phyloP scores from a whole-genome alignment of 2,329 filamentous ascomycete genomes.

The Pleoardoris graminearum region DNA sequence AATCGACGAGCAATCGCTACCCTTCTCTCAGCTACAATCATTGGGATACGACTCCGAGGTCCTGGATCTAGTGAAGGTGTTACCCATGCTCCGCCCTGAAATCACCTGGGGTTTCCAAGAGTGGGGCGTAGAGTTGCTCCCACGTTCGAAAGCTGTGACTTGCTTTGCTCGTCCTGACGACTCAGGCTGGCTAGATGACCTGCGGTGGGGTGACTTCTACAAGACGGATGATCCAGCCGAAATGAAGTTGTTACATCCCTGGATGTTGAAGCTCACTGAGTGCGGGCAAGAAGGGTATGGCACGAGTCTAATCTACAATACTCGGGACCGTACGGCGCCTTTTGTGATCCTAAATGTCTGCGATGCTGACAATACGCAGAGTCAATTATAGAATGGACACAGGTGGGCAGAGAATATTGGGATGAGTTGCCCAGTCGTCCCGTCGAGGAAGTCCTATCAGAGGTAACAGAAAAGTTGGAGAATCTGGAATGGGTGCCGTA shows the following conservation, averaged over 20 bases:
- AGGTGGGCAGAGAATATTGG: slow-evolving; percentile 8
- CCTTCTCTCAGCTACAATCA: slow-evolving; percentile 1
- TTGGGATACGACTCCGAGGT: slow-evolving; percentile 11
- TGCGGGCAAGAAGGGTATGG: slow-evolving; percentile 4
- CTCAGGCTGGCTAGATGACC: slow-evolving; percentile 6
- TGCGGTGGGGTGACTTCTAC: slow-evolving; percentile 11
- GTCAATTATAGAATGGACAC: slow-evolving; percentile 12
- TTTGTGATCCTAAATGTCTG: neutral
- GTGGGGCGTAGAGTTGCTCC: slow-evolving; percentile 8
- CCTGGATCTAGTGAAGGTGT: slow-evolving; percentile 7
- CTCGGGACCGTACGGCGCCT: slow-evolving; percentile 2
- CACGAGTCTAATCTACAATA: slow-evolving; percentile 11
- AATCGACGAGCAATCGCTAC: neutral
- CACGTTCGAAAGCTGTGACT: slow-evolving; percentile 10
- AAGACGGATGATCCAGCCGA: slow-evolving; percentile 5
- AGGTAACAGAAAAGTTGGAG: slow-evolving; percentile 6
- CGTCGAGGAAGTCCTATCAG: slow-evolving; percentile 2
- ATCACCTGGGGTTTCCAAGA: slow-evolving; percentile 13
- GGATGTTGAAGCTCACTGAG: slow-evolving; percentile 12
- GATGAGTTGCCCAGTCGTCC: slow-evolving; percentile 11
- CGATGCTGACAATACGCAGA: slow-evolving; percentile 1
- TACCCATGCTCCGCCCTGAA: slow-evolving; percentile 10
- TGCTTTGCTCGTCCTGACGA: slow-evolving; percentile 7
- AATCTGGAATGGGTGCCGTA: slow-evolving; percentile 14
- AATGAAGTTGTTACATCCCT: slow-evolving; percentile 5